These are phyloP conservation scores for Leccinum ochraceum DNA, from an alignment of 768 basidiomycete genomes.

Conservation along the genomic window DNA sequence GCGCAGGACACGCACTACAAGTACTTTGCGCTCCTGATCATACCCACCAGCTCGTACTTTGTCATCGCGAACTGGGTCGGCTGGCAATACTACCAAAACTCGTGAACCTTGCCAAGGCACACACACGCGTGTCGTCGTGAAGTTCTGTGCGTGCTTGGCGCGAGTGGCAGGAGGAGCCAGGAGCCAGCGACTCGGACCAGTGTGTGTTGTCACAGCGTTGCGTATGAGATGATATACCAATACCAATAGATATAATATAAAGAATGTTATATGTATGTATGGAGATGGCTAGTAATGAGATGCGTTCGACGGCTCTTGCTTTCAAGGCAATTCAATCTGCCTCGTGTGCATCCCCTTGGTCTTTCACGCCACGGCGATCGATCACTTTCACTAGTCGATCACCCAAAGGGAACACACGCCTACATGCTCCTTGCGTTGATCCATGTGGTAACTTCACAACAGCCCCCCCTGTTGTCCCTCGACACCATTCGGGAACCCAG, in stretches of 20 bases:
- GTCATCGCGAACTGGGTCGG: slow-evolving; percentile 99
- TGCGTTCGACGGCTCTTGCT: slow-evolving; percentile 6
- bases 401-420: slow-evolving; percentile 16
- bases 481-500: neutral
- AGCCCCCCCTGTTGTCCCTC: neutral
- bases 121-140: slow-evolving; percentile 6
- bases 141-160: neutral
- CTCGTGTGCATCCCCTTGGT: slow-evolving; percentile 22
- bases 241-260: neutral
- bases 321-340: slow-evolving; percentile 19
- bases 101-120: slow-evolving; percentile 43
- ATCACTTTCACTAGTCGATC: slow-evolving; percentile 20
- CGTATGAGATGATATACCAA: neutral
- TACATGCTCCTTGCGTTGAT: slow-evolving; percentile 25
- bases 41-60: slow-evolving; percentile 84
- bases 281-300: neutral
- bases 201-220: neutral
- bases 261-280: neutral
- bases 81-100: slow-evolving; percentile 96
- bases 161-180: neutral
- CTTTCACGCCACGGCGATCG: slow-evolving; percentile 18
- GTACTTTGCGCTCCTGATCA: slow-evolving; percentile 75
- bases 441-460: slow-evolving; percentile 17
- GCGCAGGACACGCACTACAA: slow-evolving; percentile 86
- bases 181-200: neutral